phyloP scores from a whole-genome alignment of 2,329 filamentous ascomycete species.

The Colletotrichum incanum region DNA sequence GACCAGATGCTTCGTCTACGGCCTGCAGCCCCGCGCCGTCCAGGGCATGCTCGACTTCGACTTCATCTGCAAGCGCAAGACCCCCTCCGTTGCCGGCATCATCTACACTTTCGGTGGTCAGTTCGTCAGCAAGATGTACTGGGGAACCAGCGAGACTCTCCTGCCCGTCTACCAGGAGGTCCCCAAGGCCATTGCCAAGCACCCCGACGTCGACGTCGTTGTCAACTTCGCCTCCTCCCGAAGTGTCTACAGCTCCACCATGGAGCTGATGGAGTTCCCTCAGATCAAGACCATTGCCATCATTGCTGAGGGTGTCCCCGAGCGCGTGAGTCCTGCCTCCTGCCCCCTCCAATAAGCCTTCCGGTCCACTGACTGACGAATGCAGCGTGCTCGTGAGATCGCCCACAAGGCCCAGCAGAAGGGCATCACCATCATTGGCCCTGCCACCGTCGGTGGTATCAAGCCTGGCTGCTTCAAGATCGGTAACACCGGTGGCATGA shows the following conservation, averaged over 20 bases:
- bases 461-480: conserved; percentile 99
- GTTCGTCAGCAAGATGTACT: conserved; percentile 99
- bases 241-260: conserved; percentile 97
- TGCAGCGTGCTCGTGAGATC: conserved; percentile 95
- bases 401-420: conserved; percentile 97
- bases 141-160: conserved; percentile 99
- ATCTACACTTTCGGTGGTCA: conserved; percentile 99
- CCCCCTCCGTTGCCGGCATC: conserved; percentile 97
- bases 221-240: conserved; percentile 99
- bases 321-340: conserved; percentile 79
- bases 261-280: conserved; percentile 97
- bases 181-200: conserved; percentile 94
- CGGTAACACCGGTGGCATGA: conserved; percentile 99
- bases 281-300: conserved; percentile 99
- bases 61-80: conserved; percentile 99
- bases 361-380: conserved; percentile 43
- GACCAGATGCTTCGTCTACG: conserved; percentile 99
- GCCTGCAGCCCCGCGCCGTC: conserved; percentile 94
- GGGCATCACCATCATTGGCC: conserved; percentile 98
- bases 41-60: conserved; percentile 99
- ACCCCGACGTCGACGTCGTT: conserved; percentile 95
- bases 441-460: conserved; percentile 98
- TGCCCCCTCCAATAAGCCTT: not conserved
- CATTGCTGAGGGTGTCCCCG: conserved; percentile 98
- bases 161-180: conserved; percentile 98